phyloP scores from a whole-genome alignment of 371 early-diverging fungal species.

The Gilbertella persicaria region DNA sequence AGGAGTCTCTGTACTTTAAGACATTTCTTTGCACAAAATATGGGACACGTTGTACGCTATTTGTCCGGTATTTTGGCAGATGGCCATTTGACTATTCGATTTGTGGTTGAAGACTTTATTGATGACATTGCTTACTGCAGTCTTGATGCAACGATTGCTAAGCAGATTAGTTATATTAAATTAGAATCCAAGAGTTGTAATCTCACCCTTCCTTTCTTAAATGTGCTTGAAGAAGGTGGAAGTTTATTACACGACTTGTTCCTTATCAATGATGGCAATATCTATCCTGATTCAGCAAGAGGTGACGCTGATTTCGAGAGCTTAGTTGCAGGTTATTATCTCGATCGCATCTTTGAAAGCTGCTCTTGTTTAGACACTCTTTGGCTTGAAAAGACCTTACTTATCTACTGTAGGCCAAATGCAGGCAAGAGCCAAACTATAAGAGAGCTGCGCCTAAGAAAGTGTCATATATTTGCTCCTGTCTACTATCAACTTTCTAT shows the following conservation, averaged over 20 bases:
- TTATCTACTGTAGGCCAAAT: background rate
- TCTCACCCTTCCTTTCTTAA: no score
- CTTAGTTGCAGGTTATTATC: background rate
- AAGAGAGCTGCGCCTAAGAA: background rate
- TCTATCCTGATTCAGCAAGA: background rate
- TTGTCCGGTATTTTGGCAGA: background rate
- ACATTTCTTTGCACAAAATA: background rate
- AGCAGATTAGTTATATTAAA: no score
- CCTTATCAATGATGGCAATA: background rate
- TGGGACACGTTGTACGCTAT: background rate
- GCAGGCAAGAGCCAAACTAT: background rate
- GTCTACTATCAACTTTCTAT: background rate
- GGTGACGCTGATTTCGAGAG: background rate
- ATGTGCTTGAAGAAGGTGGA: no score
- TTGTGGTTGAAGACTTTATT: background rate
- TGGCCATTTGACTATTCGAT: background rate
- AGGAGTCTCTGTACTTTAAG: background rate
- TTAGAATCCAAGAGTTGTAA: no score
- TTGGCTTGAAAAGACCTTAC: background rate
- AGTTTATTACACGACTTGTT: background rate
- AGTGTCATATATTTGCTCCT: background rate
- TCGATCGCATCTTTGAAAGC: background rate
- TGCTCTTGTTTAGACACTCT: background rate
- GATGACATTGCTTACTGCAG: background rate
- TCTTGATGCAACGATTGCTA: no score